Conservation (phyloP, 208 protist genomes). For the Histomonas meleagridis region DNA sequence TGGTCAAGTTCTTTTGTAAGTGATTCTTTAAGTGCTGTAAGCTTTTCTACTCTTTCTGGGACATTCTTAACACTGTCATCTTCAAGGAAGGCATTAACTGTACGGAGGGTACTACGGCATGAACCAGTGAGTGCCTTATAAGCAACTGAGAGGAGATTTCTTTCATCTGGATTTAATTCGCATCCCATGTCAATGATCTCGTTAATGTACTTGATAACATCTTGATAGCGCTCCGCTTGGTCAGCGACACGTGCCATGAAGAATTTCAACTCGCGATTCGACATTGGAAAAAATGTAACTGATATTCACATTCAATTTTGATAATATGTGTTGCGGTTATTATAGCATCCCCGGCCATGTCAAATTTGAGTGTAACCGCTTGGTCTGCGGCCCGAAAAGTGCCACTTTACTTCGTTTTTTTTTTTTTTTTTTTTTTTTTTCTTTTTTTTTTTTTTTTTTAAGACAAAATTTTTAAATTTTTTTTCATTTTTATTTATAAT, state of each 20-base stretch:
- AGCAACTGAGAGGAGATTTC: neutral
- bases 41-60: neutral
- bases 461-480: too few species aligned
- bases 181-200: neutral
- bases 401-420: too few species aligned
- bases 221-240: neutral
- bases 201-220: neutral
- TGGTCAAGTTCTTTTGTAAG: neutral
- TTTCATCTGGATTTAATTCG: neutral
- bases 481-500: too few species aligned
- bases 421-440: too few species aligned
- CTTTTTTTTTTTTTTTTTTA: too few species aligned
- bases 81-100: neutral
- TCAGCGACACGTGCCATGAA: constrained; percentile 31
- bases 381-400: too few species aligned
- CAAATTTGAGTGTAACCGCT: too few species aligned
- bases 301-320: too few species aligned
- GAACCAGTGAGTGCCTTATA: neutral
- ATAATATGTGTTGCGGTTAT: too few species aligned
- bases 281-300: too few species aligned
- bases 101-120: neutral
- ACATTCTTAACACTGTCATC: neutral
- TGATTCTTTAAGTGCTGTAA: neutral
- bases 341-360: too few species aligned
- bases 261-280: neutral